Evolutionary conservation across 2,329 filamentous ascomycete species (phyloP).

Genomic region (Cytospora mali): DNA sequence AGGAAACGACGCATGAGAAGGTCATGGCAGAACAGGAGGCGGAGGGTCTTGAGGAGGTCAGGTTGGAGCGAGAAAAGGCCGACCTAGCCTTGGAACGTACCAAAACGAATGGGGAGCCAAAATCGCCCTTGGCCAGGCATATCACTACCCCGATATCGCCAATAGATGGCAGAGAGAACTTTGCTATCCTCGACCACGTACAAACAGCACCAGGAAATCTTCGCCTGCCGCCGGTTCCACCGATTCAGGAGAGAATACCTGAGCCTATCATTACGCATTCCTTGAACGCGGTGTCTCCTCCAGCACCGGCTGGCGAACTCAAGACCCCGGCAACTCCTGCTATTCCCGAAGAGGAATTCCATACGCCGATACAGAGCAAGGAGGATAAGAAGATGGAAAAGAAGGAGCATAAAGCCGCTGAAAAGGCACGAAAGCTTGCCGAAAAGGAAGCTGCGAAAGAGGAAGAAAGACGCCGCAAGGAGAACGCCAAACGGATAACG

Average conservation of each 20-base stretch:
- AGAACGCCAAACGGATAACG: slow-evolving; percentile 38
- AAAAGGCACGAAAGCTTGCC: slow-evolving; percentile 49
- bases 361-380: slow-evolving; percentile 47
- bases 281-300: slow-evolving; percentile 36
- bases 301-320: slow-evolving; percentile 33
- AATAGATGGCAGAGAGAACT: slow-evolving; percentile 52
- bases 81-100: slow-evolving; percentile 47
- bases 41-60: slow-evolving; percentile 69
- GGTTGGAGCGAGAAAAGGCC: slow-evolving; percentile 59
- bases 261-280: slow-evolving; percentile 33
- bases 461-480: slow-evolving; percentile 47
- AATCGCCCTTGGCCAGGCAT: slow-evolving; percentile 51
- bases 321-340: slow-evolving; percentile 29
- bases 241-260: slow-evolving; percentile 31
- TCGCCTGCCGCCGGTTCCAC: slow-evolving; percentile 30
- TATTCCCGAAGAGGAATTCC: slow-evolving; percentile 57
- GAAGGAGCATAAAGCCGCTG: slow-evolving; percentile 65
- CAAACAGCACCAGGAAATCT: slow-evolving; percentile 59
- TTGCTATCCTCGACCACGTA: slow-evolving; percentile 66
- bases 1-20: slow-evolving; percentile 77
- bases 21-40: slow-evolving; percentile 78
- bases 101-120: slow-evolving; percentile 41
- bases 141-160: slow-evolving; percentile 49
- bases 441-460: slow-evolving; percentile 51
- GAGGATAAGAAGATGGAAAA: slow-evolving; percentile 68